phyloP scores from a whole-genome alignment of 257 asterid genomes.

The Nicotiana benthamiana region DNA sequence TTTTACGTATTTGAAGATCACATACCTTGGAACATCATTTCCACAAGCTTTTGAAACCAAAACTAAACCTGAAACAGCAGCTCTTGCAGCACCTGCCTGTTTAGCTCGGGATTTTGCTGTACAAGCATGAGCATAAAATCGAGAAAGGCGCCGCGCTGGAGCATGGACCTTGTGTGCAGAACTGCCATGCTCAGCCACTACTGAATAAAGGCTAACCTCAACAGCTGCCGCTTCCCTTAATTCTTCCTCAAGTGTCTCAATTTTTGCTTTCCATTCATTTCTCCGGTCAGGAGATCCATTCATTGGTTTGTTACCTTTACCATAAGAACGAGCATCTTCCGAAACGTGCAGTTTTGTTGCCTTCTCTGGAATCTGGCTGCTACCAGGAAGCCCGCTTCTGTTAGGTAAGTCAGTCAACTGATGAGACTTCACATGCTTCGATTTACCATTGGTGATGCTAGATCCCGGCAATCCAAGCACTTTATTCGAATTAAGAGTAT shows the following conservation, averaged over 20 bases:
- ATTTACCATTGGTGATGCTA: constrained; percentile 28
- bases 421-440: constrained; percentile 49
- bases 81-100: constrained; percentile 74
- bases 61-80: constrained; percentile 72
- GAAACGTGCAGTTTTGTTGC: constrained; percentile 28
- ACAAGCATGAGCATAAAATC: constrained; percentile 67
- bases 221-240: constrained; percentile 70
- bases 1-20: not conserved
- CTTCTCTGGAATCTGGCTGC: constrained; percentile 23
- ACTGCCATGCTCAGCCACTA: constrained; percentile 75
- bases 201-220: constrained; percentile 73
- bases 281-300: constrained; percentile 24
- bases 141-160: constrained; percentile 80
- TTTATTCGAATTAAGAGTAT: constrained; percentile 17
- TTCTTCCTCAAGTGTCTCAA: constrained; percentile 76
- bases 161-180: constrained; percentile 76
- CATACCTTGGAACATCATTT: constrained; percentile 80
- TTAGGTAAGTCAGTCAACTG: constrained; percentile 26
- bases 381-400: constrained; percentile 19
- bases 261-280: constrained; percentile 42
- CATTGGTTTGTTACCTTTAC: constrained; percentile 17
- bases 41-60: constrained; percentile 93
- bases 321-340: constrained; percentile 26
- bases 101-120: constrained; percentile 43
- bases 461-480: constrained; percentile 27